phyloP scores from a whole-genome alignment of 2,329 filamentous ascomycete species.

The Bipolaris sorokiniana region DNA sequence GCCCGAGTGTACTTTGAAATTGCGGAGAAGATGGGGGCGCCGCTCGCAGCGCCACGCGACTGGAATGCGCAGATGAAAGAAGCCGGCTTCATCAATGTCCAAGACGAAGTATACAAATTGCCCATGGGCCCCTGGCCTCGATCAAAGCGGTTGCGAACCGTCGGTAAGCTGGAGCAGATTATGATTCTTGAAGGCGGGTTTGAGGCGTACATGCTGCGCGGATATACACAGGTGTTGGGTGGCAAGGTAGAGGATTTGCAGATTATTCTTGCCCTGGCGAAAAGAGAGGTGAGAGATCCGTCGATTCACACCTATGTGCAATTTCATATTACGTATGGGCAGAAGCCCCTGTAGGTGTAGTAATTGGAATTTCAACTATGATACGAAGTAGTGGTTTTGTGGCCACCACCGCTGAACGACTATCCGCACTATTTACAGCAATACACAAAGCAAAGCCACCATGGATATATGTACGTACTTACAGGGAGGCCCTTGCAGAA shows the following conservation, averaged over 20 bases:
- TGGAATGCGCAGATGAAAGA: slow-evolving; percentile 45
- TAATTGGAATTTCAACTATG: too few species aligned
- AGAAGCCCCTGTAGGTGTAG: slow-evolving; percentile 18
- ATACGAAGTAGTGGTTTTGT: too few species aligned
- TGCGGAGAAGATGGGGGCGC: slow-evolving; percentile 36
- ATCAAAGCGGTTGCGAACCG: slow-evolving; percentile 28
- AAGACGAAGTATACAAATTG: slow-evolving; percentile 38
- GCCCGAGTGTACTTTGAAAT: slow-evolving; percentile 30
- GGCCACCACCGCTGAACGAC: too few species aligned
- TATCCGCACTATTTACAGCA: background rate
- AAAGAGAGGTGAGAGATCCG: slow-evolving; percentile 29
- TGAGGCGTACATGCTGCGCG: slow-evolving; percentile 33
- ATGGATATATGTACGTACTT: background rate
- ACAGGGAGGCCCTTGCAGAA: background rate
- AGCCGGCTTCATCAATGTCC: slow-evolving; percentile 54
- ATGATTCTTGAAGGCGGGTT: slow-evolving; percentile 35
- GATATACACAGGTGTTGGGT: slow-evolving; percentile 28
- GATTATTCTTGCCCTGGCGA: slow-evolving; percentile 26
- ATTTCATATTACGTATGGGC: slow-evolving; percentile 31
- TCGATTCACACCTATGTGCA: slow-evolving; percentile 32
- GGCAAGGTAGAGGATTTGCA: slow-evolving; percentile 25
- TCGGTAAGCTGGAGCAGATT: slow-evolving; percentile 28
- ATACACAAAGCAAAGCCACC: background rate
- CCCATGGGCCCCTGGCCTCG: slow-evolving; percentile 40
- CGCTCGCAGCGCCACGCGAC: slow-evolving; percentile 38